Evolutionary conservation across 192 early-diverging fungal species (phyloP), one percentile per base, ranked within the genome.

Genomic region (Coemansia sp.): DNA sequence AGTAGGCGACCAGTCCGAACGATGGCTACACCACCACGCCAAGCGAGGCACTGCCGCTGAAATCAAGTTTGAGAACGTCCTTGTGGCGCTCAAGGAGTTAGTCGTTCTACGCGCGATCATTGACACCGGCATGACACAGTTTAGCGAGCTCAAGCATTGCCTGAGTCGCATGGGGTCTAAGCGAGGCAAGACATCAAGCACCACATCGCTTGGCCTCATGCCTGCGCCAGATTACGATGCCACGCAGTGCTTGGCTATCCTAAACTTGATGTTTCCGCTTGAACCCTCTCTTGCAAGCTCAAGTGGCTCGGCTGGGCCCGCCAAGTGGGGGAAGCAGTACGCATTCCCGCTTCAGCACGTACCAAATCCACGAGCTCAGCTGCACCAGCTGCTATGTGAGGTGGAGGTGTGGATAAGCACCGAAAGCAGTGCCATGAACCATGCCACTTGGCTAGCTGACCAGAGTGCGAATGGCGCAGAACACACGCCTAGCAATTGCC

Each of bases 221-320:
- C 56, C 33, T 10, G 56, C 1, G 5, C 21, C 21, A 18, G 56
- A 58, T 20, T 58, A 58, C 7, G 60, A 75, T 37, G 65, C 66
- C 2, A 69, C 77, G 1, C 50, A 50, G 20, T 74, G 72, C 9
- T 45, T 80, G 45, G 62, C 73, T 0, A 62, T 75, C 31, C 69
- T 80, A 7, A 80, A 80, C 46, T n/a, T 80, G 45, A 74, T 80
- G 72, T 80, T 80, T 24, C 77, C 77, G 18, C 51, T 80, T 20
- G 62, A 66, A 11, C 59, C 69, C 9, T 39, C 65, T 36, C 40
- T 57, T 14, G 31, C 55, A 0, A 55, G 66, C 14, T 6, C 26
- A 16, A 45, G 24, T 7, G 2, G 13, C 59, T 66, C 77, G 42
- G 20, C 37, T 10, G 38, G 37, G 14, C 31, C 61, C 28, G 50